These are phyloP conservation scores for Neocucurbitaria cava DNA, from an alignment of 2,329 filamentous ascomycete species.

Conservation along the genomic window DNA sequence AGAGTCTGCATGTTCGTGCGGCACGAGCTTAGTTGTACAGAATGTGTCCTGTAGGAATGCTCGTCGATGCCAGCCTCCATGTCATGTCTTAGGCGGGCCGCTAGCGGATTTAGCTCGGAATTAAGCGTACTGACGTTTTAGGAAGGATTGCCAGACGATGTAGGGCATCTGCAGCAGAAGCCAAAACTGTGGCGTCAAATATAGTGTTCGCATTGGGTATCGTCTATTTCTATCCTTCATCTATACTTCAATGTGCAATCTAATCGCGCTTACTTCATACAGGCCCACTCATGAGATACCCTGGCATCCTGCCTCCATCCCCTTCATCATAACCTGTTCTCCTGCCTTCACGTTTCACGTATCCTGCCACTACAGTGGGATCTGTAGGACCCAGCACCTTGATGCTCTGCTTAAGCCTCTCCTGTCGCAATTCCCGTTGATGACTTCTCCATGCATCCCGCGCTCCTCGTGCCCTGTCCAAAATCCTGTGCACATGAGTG, in stretches of 20 bases:
- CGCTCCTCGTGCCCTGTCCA: conserved; percentile 32
- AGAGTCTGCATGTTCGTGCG: conserved; percentile 24
- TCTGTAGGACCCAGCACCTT: conserved; percentile 40
- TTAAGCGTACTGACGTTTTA: conserved; percentile 1
- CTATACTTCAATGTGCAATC: too few relatives aligned
- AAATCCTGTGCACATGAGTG: conserved; percentile 14
- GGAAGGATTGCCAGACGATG: neutral
- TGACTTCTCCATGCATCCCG: conserved; percentile 31
- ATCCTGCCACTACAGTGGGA: conserved; percentile 24
- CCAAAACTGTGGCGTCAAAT: too few relatives aligned
- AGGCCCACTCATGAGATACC: conserved; percentile 7
- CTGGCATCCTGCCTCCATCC: conserved; percentile 7
- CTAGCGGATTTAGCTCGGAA: conserved; percentile 12
- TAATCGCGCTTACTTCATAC: neutral
- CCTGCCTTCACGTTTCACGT: conserved; percentile 11
- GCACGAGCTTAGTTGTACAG: neutral
- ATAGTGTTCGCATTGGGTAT: neutral
- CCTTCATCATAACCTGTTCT: neutral
- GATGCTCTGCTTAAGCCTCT: conserved; percentile 43
- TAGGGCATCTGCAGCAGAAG: too few relatives aligned
- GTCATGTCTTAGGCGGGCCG: neutral
- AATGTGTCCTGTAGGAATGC: neutral
- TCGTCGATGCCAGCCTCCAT: neutral
- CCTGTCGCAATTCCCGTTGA: conserved; percentile 27
- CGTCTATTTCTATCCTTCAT: neutral